Evolutionary conservation across 2,329 filamentous ascomycete genomes (phyloP), one percentile per base, ranked within the genome.

Genomic region (Cladosporium phlei): DNA sequence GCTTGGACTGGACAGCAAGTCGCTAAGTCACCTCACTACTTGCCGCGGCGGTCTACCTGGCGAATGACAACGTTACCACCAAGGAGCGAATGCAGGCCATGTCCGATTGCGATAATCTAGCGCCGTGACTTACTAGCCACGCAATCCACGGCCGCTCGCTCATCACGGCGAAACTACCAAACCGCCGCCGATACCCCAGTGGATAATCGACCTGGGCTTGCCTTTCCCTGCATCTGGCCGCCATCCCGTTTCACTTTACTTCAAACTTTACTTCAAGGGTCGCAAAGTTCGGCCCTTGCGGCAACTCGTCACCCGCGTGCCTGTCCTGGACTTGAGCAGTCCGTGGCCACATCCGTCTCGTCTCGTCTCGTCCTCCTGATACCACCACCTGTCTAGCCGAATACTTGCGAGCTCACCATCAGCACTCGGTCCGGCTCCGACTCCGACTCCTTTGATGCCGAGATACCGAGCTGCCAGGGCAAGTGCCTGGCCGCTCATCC

Each of bases 231-330:
- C 42, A 45, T 45, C n/a, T n/a, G 16, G 29, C 42, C 42, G 22
- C 16, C 6, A 8, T 33, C 21, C 42, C 32, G 42, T 45, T 45
- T 45, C 42, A 45, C 32, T 37, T 10, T 33, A n/a, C n/a, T n/a
- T n/a, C n/a, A n/a, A n/a, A n/a, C n/a, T n/a, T n/a, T 38, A 38
- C 35, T 43, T 34, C 28, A 32, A 44, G 42, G 42, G 42, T 45
- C 42, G 32, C 34, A 37, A 45, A 45, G 42, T 45, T 39, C 42
- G 24, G 42, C 42, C 42, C 42, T 45, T 45, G 42, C 32, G 42
- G 42, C 42, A 45, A 37, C 20, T 39, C 37, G 21, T 7, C 22
- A 25, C 24, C 37, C 16, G 17, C 25, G 37, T 39, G 37, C 37
- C 37, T 39, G 37, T 39, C 22, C 24, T 20, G 14, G 22, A 28